Base-by-base conservation (phyloP, 164 flowering plant species). In the Vitis labrusca region DNA sequence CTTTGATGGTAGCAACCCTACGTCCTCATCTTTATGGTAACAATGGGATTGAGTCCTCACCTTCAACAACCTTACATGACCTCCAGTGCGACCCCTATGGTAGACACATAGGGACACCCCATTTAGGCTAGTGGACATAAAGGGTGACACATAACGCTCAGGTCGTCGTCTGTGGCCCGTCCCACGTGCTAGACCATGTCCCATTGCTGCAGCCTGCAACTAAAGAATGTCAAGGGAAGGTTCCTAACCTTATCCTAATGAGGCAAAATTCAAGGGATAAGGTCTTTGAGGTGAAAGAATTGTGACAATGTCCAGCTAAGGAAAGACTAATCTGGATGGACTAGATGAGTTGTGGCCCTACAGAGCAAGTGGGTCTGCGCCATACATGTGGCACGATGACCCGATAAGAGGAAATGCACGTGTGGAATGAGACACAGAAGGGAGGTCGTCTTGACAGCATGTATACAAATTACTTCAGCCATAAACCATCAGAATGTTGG, bases 401-500 rank as follows among this genome's bases (percentile, higher is more conserved):
- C 5, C 7, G 5, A 23, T n/a, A 11, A 5, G 59, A 16, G 59
- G 59, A 56, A 16, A 56, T 16, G 59, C 27, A 56, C 59, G 19
- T 10, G 59, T 17, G 59, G 9, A 19, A 37, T 37, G 44, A 37
- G 44, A 37, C 44, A 37, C 3, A 37, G 44, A 23, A 19, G 59
- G 30, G 59, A 23, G 27, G 2, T 23, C 27, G 27, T 7, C 11
- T 44, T 17, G 62, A 61, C 61, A 66, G 13, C 61, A 56, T 16
- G 14, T 8, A 55, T 59, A 17, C 61, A 16, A 17, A 1, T 3
- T 1, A 16, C 12, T 32, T 10, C 14, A 23, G 27, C 27, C 27
- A 23, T 23, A 23, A 48, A 44, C 52, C 70, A 56, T 37, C 11
- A 19, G 62, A 67, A 56, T 67, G 61, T 37, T 55, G 11, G 11